phyloP scores from a whole-genome alignment of 169 alveolate species.

The Cryptosporidium ryanae region DNA sequence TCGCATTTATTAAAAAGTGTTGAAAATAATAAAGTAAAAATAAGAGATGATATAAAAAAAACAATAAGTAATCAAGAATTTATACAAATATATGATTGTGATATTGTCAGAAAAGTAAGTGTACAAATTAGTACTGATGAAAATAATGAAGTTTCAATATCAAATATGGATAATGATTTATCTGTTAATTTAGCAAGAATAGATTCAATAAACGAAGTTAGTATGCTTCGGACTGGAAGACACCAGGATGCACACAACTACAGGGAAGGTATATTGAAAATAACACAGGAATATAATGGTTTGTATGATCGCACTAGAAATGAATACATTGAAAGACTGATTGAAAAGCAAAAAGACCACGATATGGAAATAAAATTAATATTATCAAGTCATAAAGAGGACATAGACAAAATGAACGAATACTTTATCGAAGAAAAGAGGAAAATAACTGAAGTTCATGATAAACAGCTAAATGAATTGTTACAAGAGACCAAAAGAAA shows the following conservation, averaged over 20 bases:
- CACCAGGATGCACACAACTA: conserved; percentile 70
- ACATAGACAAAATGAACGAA: conserved; percentile 69
- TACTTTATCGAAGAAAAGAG: conserved; percentile 63
- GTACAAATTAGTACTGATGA: conserved; percentile 5
- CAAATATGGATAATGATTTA: conserved; percentile 6
- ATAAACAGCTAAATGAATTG: conserved; percentile 56
- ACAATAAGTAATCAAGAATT: neutral
- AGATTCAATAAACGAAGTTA: conserved; percentile 53
- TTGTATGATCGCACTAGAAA: conserved; percentile 71
- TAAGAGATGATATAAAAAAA: conserved; percentile 5
- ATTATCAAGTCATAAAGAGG: conserved; percentile 68
- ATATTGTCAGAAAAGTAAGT: neutral
- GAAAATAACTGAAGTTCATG: conserved; percentile 56
- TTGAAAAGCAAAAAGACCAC: conserved; percentile 66
- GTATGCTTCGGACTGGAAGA: conserved; percentile 58
- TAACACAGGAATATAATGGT: conserved; percentile 69
- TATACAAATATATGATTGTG: neutral
- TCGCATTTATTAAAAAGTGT: conserved; percentile 24
- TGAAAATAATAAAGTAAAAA: neutral
- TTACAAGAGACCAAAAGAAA: conserved; percentile 64
- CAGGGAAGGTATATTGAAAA: conserved; percentile 70
- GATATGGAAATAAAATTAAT: conserved; percentile 71
- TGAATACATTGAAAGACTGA: conserved; percentile 63
- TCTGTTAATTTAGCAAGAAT: conserved; percentile 20
- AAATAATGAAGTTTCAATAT: neutral